Evolutionary conservation across 768 basidiomycete genomes (phyloP).

Genomic region (Chiua virens): DNA sequence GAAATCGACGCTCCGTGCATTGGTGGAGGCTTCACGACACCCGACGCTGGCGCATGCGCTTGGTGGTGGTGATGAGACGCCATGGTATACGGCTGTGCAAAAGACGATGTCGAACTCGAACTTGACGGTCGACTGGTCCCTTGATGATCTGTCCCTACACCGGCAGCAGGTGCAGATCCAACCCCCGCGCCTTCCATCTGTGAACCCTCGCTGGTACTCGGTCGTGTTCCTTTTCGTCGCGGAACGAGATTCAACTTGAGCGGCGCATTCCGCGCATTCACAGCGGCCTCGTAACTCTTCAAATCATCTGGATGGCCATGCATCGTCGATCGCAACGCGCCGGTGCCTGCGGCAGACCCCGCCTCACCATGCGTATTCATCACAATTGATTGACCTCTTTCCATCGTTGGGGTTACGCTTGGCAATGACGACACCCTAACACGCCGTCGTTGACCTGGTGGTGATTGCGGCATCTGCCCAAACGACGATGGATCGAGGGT

Average conservation of each 20-base stretch:
- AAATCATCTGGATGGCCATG: constrained; percentile 60
- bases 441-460: constrained; percentile 37
- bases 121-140: constrained; percentile 38
- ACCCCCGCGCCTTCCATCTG: constrained; percentile 2
- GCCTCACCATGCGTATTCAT: constrained; percentile 20
- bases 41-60: neutral
- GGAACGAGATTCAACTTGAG: constrained; percentile 57
- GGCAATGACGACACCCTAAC: constrained; percentile 68
- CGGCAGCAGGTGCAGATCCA: neutral
- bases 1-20: constrained; percentile 33
- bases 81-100: constrained; percentile 42
- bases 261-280: constrained; percentile 65
- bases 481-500: constrained; percentile 10
- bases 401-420: constrained; percentile 60
- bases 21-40: constrained; percentile 24
- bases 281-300: constrained; percentile 71
- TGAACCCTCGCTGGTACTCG: constrained; percentile 17
- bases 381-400: constrained; percentile 19
- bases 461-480: constrained; percentile 27
- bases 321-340: constrained; percentile 40
- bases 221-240: constrained; percentile 32
- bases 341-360: constrained; percentile 1
- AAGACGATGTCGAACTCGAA: constrained; percentile 37
- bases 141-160: constrained; percentile 10
- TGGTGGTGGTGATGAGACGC: constrained; percentile 9